Evolutionary conservation across 129 eudicot genomes (phyloP), one percentile per base, ranked within the genome.

Genomic region (Logfia minima): DNA sequence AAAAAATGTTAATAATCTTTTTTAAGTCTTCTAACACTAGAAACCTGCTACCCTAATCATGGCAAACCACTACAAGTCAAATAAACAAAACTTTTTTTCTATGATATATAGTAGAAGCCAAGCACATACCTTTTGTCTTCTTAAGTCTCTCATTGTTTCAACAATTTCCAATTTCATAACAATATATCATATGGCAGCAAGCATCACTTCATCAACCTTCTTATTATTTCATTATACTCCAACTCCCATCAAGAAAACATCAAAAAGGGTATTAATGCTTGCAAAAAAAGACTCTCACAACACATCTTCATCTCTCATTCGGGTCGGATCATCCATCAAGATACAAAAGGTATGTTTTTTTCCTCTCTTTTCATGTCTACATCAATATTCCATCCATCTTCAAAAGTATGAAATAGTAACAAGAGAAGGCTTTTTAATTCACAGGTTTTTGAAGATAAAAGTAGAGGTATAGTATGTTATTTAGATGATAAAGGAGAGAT

Each of bases 401-500:
- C 55, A 13, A 11, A 24, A 1, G 4, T 28, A 10, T 3, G 6
- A 67, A 2, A 32, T 66, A 18, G 23, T 11, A 34, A 66, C 16
- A 66, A 3, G 13, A 56, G 16, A 14, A 72, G 24, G 34, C 6
- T 34, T 13, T 62, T 51, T 2, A 24, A 31, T 1, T 53, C 16
- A 56, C 23, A 88, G 97, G 90, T 92, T 13, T 92, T 87, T 82
- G 96, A 92, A 82, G 97, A 92, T 81, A 69, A 51, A 22, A 82
- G 87, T 18, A 77, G 73, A 61, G 97, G 97, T 11, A 89, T 92
- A 31, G 81, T 92, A 31, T 92, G 96, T 74, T 89, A 92, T 64
- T 75, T 76, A 52, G 90, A 92, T 82, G 88, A 82, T 22, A 87
- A 85, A 75, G 97, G 97, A 4, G 97, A 92, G 81, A 85, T 92